Evolutionary conservation across 2,329 filamentous ascomycete species (phyloP).

Genomic region (Neonectria neomacrospora): DNA sequence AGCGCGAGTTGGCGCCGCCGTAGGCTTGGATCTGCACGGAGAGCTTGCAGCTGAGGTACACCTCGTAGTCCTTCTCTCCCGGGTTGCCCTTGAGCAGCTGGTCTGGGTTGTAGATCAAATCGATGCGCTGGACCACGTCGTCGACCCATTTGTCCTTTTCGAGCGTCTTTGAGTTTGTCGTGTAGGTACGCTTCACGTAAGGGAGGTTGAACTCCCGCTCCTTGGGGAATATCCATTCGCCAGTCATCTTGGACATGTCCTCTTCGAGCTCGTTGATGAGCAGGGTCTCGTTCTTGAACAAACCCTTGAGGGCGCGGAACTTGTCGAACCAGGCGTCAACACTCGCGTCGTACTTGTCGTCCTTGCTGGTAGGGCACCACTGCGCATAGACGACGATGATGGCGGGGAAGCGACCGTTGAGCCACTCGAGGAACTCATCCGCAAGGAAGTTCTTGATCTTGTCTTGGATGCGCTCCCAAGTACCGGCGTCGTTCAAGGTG

Average conservation of each 20-base stretch:
- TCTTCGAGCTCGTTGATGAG: constrained; percentile 49
- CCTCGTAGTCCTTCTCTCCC: constrained; percentile 27
- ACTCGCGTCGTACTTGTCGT: constrained; percentile 49
- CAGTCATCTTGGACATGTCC: constrained; percentile 58
- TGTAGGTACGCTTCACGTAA: constrained; percentile 59
- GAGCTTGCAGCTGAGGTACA: constrained; percentile 53
- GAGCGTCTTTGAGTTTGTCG: constrained; percentile 56
- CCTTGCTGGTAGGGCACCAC: constrained; percentile 55
- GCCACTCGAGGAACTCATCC: constrained; percentile 51
- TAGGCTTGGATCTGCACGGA: constrained; percentile 58
- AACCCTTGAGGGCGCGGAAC: constrained; percentile 51
- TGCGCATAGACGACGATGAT: constrained; percentile 60
- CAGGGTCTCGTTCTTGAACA: constrained; percentile 37
- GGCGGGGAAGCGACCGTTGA: constrained; percentile 52
- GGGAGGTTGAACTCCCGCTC: constrained; percentile 60
- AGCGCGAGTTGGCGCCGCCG: constrained; percentile 57
- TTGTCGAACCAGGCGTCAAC: constrained; percentile 53
- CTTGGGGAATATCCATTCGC: constrained; percentile 59
- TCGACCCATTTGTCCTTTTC: constrained; percentile 53
- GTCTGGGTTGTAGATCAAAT: constrained; percentile 35
- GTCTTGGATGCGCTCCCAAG: constrained; percentile 42
- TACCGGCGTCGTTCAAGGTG: constrained; percentile 45
- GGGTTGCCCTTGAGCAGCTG: constrained; percentile 23
- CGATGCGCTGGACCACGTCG: constrained; percentile 26
- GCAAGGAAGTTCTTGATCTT: constrained; percentile 51